Percentiles rank a stretch among this genome's conserved stretches.
Evolutionary conservation across 2,329 filamentous ascomycete species (phyloP).

Genomic region (Epichloe glyceriae): DNA sequence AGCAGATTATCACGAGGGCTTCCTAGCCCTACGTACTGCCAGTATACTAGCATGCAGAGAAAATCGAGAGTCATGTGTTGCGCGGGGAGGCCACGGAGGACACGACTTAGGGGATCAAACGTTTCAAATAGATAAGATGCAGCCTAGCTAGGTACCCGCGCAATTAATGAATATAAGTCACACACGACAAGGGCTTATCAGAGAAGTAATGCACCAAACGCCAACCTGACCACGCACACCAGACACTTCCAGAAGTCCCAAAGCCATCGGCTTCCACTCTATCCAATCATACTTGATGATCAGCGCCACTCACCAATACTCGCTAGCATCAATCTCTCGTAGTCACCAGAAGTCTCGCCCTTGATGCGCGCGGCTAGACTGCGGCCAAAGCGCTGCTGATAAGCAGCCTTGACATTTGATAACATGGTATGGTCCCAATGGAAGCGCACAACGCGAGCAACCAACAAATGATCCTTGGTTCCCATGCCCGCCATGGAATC

Average conservation of each 20-base stretch:
- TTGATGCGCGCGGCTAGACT: conserved; percentile 58
- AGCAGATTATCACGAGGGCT: not conserved
- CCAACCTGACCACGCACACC: not conserved
- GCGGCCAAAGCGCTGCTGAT: conserved; percentile 54
- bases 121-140: not conserved
- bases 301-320: conserved; percentile 33
- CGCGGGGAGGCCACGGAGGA: too few species aligned
- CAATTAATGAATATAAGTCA: not conserved
- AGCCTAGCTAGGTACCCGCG: not conserved
- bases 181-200: not conserved
- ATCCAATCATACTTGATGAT: not conserved
- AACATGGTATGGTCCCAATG: conserved; percentile 75
- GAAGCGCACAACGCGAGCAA: conserved; percentile 61
- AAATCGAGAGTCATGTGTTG: too few species aligned
- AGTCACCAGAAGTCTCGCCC: conserved; percentile 78
- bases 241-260: not conserved
- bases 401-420: conserved; percentile 67
- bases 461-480: conserved; percentile 72
- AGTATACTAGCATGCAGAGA: too few species aligned
- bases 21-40: not conserved
- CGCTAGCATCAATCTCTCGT: conserved; percentile 64
- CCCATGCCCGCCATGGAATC: conserved; percentile 76
- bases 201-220: not conserved
- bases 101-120: not conserved
- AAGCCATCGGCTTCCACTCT: not conserved